phyloP scores from a whole-genome alignment of 371 early-diverging fungal genomes.

The Smittium culicis region DNA sequence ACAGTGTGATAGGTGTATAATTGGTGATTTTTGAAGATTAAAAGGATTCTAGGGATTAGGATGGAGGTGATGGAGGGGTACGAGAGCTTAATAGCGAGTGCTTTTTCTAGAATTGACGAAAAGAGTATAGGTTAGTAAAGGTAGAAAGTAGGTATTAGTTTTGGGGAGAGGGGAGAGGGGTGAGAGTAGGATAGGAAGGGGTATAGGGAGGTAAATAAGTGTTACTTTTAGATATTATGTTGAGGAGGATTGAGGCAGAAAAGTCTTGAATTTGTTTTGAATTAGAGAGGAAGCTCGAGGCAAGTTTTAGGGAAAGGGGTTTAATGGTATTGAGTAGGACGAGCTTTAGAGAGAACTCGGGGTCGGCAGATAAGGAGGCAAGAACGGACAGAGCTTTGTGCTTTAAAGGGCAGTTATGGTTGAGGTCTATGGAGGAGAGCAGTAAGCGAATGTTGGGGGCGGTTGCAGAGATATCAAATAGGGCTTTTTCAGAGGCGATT shows the following conservation, averaged over 20 bases:
- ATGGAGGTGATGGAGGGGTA: background rate
- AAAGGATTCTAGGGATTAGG: background rate
- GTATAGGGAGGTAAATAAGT: too few species aligned
- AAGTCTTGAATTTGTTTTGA: background rate
- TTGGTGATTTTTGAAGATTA: background rate
- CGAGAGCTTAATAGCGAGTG: background rate
- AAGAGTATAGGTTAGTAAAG: too few species aligned
- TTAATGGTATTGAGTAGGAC: background rate
- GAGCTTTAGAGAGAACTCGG: background rate
- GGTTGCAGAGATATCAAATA: background rate
- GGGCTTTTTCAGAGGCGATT: background rate
- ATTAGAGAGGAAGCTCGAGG: background rate
- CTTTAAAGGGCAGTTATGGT: background rate
- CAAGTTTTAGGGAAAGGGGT: background rate
- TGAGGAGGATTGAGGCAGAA: background rate
- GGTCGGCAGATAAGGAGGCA: background rate
- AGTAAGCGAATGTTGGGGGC: background rate
- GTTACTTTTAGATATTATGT: background rate
- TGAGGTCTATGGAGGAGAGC: background rate
- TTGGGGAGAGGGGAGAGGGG: too few species aligned
- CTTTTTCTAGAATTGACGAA: background rate
- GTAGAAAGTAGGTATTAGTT: too few species aligned
- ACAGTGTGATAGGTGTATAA: background rate
- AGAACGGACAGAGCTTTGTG: background rate
- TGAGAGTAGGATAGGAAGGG: too few species aligned